Evolutionary conservation across 2,329 filamentous ascomycete genomes (phyloP).

Genomic region (Aspergillus sp.): DNA sequence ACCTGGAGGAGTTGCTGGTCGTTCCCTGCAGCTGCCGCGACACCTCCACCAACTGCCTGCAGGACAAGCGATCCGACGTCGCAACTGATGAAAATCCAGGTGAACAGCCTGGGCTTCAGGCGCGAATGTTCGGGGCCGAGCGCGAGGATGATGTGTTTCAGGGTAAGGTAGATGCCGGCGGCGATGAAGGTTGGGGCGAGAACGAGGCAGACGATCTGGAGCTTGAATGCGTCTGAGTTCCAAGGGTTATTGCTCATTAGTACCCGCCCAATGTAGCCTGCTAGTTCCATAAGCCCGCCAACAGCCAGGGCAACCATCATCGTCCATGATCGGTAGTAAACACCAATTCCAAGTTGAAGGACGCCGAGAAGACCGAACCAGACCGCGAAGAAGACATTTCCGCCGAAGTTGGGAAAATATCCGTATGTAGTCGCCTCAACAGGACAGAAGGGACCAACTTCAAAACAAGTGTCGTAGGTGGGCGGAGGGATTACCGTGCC

Average conservation of each 20-base stretch:
- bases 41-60: constrained; percentile 58
- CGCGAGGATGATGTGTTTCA: constrained; percentile 58
- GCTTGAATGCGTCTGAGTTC: constrained; percentile 48
- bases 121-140: constrained; percentile 53
- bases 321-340: constrained; percentile 56
- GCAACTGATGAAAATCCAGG: constrained; percentile 60
- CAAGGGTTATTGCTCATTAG: constrained; percentile 56
- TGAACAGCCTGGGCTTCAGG: constrained; percentile 52
- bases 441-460: constrained; percentile 42
- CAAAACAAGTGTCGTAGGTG: constrained; percentile 26
- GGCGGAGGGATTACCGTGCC: neutral
- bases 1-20: constrained; percentile 40
- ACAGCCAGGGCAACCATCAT: constrained; percentile 51
- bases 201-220: constrained; percentile 57
- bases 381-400: constrained; percentile 53
- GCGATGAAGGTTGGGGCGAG: constrained; percentile 58
- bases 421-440: constrained; percentile 52
- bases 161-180: constrained; percentile 56
- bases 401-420: constrained; percentile 53
- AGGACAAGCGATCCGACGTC: constrained; percentile 60
- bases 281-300: constrained; percentile 51
- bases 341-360: constrained; percentile 50
- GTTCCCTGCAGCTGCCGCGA: constrained; percentile 53
- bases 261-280: constrained; percentile 58
- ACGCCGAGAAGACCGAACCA: constrained; percentile 53